Evolutionary conservation across 2,329 filamentous ascomycete genomes (phyloP).

Genomic region (Beauveria brongniartii): DNA sequence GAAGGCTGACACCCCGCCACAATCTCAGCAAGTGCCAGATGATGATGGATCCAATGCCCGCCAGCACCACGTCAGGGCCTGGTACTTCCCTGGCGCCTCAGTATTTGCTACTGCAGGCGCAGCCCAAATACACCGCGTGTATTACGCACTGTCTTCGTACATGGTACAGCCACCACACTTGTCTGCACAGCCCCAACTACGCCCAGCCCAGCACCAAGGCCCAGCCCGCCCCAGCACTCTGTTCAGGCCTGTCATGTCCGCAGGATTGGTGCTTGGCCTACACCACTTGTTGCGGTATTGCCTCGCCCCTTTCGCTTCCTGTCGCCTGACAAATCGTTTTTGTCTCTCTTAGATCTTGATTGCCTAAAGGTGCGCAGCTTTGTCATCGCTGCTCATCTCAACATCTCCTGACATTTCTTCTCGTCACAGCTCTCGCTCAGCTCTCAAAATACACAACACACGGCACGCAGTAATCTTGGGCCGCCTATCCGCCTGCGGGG

Average conservation of each 20-base stretch:
- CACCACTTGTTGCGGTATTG: neutral
- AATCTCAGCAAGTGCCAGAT: too few species aligned
- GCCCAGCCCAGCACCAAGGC: neutral
- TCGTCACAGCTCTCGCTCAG: neutral
- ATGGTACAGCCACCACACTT: too few species aligned
- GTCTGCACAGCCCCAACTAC: neutral
- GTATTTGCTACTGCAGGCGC: too few species aligned
- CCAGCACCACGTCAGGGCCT: too few species aligned
- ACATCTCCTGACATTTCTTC: neutral
- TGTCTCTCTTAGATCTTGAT: neutral
- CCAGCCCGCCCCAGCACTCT: neutral
- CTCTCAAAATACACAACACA: neutral
- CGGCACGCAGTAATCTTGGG: neutral
- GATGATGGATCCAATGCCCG: too few species aligned
- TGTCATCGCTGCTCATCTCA: neutral
- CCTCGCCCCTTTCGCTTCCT: conserved; percentile 2
- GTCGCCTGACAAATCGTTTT: neutral
- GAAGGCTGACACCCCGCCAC: too few species aligned
- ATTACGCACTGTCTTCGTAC: too few species aligned
- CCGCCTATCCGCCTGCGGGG: conserved; percentile 11
- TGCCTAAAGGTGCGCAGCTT: neutral
- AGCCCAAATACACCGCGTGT: too few species aligned
- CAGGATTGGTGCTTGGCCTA: conserved; percentile 4
- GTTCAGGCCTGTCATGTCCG: neutral
- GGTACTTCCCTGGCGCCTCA: too few species aligned